These are phyloP conservation scores for Aspergillus sergii DNA, from an alignment of 2,329 filamentous ascomycete species.

Conservation along the genomic window DNA sequence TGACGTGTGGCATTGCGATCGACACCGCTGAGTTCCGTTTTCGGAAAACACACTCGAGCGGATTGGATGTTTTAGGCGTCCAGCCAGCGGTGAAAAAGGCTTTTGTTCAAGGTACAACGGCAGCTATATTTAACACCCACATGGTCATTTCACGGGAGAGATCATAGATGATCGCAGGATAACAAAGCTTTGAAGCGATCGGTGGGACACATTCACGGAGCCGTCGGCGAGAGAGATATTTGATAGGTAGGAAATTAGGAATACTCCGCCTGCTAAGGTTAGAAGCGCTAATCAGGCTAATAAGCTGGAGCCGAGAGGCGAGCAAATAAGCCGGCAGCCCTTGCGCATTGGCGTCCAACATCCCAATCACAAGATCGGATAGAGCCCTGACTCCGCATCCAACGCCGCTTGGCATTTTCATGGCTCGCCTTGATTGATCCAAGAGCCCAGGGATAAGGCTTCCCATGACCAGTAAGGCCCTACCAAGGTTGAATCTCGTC, in stretches of 20 bases:
- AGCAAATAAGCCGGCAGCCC: neutral
- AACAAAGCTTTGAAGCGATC: neutral
- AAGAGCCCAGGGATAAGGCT: neutral
- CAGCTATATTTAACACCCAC: neutral
- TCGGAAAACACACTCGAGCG: neutral
- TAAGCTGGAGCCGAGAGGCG: neutral
- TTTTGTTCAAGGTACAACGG: neutral
- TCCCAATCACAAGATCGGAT: conserved; percentile 1
- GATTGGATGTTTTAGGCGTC: neutral
- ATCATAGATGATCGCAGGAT: neutral
- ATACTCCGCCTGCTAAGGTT: neutral
- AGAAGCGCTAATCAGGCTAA: neutral
- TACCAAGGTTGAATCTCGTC: neutral
- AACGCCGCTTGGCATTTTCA: conserved; percentile 4
- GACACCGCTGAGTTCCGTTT: neutral
- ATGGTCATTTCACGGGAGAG: neutral
- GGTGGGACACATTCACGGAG: neutral
- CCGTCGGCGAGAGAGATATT: neutral
- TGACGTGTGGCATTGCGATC: neutral
- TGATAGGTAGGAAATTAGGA: neutral
- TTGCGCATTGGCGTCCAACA: neutral
- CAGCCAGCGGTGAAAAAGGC: neutral
- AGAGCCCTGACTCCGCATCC: neutral
- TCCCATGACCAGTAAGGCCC: conserved; percentile 4
- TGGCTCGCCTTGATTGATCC: conserved; percentile 5